Evolutionary conservation across 768 basidiomycete genomes (phyloP).

Genomic region (Scleroderma bovista): DNA sequence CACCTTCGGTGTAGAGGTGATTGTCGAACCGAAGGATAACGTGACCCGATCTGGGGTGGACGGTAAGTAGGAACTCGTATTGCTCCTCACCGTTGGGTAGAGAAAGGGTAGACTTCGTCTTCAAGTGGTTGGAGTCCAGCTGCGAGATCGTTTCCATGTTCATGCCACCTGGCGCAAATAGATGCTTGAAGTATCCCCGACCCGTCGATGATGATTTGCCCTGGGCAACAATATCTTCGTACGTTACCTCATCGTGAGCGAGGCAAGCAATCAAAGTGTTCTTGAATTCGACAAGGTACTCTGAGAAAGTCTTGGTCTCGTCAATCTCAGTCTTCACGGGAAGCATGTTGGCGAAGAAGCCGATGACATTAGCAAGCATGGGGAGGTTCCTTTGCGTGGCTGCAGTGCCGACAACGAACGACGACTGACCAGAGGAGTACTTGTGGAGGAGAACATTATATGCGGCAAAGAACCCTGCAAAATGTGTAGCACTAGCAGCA

Average conservation of each 20-base stretch:
- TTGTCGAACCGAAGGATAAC: constrained; percentile 25
- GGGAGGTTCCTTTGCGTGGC: constrained; percentile 27
- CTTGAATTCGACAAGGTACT: constrained; percentile 22
- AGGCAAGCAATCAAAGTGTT: constrained; percentile 16
- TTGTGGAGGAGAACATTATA: constrained; percentile 31
- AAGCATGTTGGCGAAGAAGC: constrained; percentile 28
- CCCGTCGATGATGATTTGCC: constrained; percentile 18
- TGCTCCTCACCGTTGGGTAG: constrained; percentile 26
- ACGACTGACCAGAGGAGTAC: constrained; percentile 23
- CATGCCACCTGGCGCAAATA: constrained; percentile 27
- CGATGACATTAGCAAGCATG: constrained; percentile 21
- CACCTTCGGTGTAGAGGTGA: constrained; percentile 21
- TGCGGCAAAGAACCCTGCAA: constrained; percentile 27
- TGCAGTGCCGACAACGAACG: constrained; percentile 25
- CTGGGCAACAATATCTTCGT: constrained; percentile 25
- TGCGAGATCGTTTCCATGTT: constrained; percentile 21
- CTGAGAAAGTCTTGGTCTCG: constrained; percentile 18
- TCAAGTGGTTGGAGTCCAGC: constrained; percentile 13
- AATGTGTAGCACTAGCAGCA: constrained; percentile 15
- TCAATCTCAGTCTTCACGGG: constrained; percentile 25
- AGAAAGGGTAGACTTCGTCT: constrained; percentile 12
- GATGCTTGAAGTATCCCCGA: constrained; percentile 28
- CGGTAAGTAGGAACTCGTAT: constrained; percentile 19
- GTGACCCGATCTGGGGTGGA: constrained; percentile 20
- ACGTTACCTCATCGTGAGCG: constrained; percentile 24